These are phyloP conservation scores for Suillus americanus DNA, from an alignment of 768 basidiomycete species.

Conservation along the genomic window DNA sequence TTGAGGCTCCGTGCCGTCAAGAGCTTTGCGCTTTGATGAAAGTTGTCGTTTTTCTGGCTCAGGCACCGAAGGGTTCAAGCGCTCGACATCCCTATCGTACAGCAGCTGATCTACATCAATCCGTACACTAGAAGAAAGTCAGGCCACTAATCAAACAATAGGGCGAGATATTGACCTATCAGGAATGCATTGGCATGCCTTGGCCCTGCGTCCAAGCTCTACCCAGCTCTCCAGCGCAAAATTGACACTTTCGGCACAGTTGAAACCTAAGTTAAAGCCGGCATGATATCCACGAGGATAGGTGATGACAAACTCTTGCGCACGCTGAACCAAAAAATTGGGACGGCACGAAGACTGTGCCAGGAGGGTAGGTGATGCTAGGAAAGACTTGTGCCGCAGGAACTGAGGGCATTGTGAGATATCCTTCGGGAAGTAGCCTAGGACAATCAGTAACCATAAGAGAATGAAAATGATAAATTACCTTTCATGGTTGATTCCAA, in stretches of 20 bases:
- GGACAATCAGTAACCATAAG: constrained; percentile 8
- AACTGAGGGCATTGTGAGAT: constrained; percentile 87
- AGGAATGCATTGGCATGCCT: constrained; percentile 68
- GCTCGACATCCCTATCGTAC: constrained; percentile 58
- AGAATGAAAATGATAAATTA: constrained; percentile 31
- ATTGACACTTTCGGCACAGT: constrained; percentile 97
- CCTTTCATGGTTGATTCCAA: constrained; percentile 92
- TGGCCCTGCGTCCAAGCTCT: constrained; percentile 80
- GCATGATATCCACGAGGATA: constrained; percentile 95
- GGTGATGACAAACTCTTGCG: constrained; percentile 96
- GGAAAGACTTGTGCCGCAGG: constrained; percentile 93
- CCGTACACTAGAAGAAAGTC: constrained; percentile 60
- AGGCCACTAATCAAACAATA: constrained; percentile 9
- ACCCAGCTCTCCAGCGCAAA: constrained; percentile 96
- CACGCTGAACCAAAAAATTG: constrained; percentile 87
- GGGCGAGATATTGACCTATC: constrained; percentile 54
- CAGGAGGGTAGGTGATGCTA: constrained; percentile 84
- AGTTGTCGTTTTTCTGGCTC: constrained; percentile 7
- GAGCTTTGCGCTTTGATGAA: constrained; percentile 41
- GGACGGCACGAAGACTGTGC: constrained; percentile 78
- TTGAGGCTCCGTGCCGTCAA: constrained; percentile 25
- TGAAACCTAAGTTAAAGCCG: constrained; percentile 94
- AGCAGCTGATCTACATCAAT: constrained; percentile 92
- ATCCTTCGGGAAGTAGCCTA: constrained; percentile 90
- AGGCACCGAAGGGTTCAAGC: constrained; percentile 6